Base-by-base conservation (phyloP, 31 red algal species). In the Asparagopsis taxiformis region DNA sequence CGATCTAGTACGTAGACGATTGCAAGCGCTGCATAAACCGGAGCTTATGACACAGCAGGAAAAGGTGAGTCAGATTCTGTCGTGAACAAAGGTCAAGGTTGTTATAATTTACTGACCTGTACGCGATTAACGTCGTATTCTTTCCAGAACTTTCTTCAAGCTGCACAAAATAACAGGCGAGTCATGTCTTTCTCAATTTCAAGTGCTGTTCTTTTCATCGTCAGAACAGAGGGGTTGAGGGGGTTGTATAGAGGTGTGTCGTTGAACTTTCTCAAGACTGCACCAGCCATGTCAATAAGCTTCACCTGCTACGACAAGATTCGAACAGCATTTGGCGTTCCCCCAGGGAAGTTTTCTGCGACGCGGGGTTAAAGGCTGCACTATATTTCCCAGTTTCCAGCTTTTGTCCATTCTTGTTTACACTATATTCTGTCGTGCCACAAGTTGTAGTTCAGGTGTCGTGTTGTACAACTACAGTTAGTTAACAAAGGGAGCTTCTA, bases 291-390 rank as follows among this genome's bases (percentile, higher is more conserved):
- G 73, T 78, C 79, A 33, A 89, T 94, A 24, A 88, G 82, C 57
- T 94, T 94, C 66, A 79, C 91, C 35, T 78, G 79, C 34, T 94
- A 94, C 72, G 91, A 94, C 44, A 82, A 62, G 65, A 70, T 96
- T 37, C 66, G 85, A 41, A 63, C 70, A 11, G 71, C 74, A 28
- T 75, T 89, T n/a, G 72, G 77, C 9, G 81, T 90, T 46, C 92
- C 92, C 7, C 62, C 85, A 6, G 75, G 76, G 3, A 89, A 88
- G 54, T 86, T 73, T 68, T 71, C 85, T 16, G 80, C 92, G 23
- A 93, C 80, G 15, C 65, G 74, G 28, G 85, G 74, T n/a, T 89
- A 54, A 83, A 51, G 11, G 35, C 59, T 16, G 26, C n/a, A n/a
- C n/a, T n/a, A n/a, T n/a, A n/a, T n/a, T n/a, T n/a, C n/a, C n/a